Percentiles rank a stretch among this genome's conserved stretches.
Evolutionary conservation across 2,329 filamentous ascomycete genomes (phyloP).

Genomic region (Leptodontidium sp.): DNA sequence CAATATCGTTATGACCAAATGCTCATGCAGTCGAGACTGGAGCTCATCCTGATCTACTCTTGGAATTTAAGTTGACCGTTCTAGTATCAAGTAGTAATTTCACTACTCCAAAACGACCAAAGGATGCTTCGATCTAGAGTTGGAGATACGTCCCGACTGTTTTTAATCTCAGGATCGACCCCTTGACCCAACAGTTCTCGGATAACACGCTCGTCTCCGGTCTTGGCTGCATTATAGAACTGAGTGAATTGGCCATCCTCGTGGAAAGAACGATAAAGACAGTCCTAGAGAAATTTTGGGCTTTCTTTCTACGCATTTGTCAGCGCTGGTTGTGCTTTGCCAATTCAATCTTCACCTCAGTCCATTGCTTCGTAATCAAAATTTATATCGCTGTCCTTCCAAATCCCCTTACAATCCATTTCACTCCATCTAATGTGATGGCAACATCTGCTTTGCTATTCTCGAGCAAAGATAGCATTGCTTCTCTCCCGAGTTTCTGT

Average conservation of each 20-base stretch:
- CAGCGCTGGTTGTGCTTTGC: not conserved
- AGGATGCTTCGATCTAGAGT: not conserved
- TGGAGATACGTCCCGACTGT: not conserved
- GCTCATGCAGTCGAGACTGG: not conserved
- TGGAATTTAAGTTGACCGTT: not conserved
- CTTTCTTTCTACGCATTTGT: not conserved
- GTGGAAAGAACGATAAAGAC: not conserved
- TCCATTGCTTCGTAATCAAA: not conserved
- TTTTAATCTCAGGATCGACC: not conserved
- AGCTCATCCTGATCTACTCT: not conserved
- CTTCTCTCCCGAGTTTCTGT: not conserved
- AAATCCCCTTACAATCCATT: not conserved
- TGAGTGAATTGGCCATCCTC: not conserved
- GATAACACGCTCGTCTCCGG: not conserved
- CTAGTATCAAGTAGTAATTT: not conserved
- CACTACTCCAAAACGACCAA: not conserved
- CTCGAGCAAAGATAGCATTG: not conserved
- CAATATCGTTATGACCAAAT: slow-evolving; percentile 1
- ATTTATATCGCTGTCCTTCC: not conserved
- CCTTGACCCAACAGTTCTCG: not conserved
- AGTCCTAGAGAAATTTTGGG: not conserved
- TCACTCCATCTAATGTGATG: not conserved
- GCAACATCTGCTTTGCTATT: not conserved
- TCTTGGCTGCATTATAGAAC: not conserved
- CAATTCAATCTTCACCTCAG: not conserved